Evolutionary conservation across 345 rosid species (phyloP).

Genomic region (Citrus maxima): DNA sequence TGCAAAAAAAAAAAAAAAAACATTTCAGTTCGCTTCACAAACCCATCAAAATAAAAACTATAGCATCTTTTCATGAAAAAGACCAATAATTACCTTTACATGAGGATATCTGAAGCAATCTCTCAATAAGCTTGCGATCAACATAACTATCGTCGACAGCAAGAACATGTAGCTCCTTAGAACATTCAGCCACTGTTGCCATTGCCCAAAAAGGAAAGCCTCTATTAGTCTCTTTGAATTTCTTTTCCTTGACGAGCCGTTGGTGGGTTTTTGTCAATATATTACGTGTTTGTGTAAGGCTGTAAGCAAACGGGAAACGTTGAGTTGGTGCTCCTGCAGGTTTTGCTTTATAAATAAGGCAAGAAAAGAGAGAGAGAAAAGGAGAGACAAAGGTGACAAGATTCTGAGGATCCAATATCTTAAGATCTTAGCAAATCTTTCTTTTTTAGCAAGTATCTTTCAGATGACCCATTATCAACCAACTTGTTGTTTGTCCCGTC

Average conservation of each 20-base stretch:
- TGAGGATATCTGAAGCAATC: conserved; percentile 67
- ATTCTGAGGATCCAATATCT: conserved; percentile 43
- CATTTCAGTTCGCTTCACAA: conserved; percentile 1
- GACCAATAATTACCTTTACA: conserved; percentile 56
- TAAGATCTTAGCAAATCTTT: conserved; percentile 49
- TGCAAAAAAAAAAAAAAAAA: conserved; percentile 18
- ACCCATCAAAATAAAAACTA: not conserved
- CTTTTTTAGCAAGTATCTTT: not conserved
- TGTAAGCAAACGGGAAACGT: not conserved
- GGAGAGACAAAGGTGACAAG: conserved; percentile 25
- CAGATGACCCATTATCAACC: conserved; percentile 3
- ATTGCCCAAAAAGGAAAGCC: not conserved
- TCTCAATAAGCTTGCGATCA: conserved; percentile 76
- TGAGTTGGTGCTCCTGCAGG: conserved; percentile 16
- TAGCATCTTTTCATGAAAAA: too few relatives aligned
- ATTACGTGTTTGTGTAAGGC: not conserved
- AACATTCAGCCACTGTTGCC: conserved; percentile 33
- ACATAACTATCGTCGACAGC: conserved; percentile 89
- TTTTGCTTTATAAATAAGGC: conserved; percentile 19
- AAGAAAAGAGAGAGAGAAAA: conserved; percentile 14
- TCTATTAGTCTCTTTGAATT: not conserved
- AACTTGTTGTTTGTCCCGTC: conserved; percentile 34
- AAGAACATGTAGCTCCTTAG: conserved; percentile 76
- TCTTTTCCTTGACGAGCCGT: not conserved
- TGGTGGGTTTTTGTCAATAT: not conserved